Evolutionary conservation across 75 land plant species (phyloP), one percentile per base, ranked within the genome.

Genomic region (Sequoia sempervirens): DNA sequence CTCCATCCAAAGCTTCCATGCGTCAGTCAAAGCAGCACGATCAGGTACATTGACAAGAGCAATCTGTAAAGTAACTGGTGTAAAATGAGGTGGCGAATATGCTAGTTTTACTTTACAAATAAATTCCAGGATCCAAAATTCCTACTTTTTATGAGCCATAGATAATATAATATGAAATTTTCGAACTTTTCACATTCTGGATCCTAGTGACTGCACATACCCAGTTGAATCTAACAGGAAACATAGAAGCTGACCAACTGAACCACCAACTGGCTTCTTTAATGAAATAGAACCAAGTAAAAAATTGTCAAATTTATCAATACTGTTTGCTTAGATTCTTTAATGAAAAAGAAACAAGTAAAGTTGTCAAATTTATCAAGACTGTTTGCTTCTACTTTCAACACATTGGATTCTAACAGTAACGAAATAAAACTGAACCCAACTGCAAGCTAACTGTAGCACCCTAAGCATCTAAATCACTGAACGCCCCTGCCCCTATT

Each of bases 1-100:
- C 87, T 97, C 94, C 93, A 97, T 91, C 99, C 99, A 97, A 82
- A 91, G 83, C 82, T 94, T 94, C 99, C 99, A 97, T 46, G 98
- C 96, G 41, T 90, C 85, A 32, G 92, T 91, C 43, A 97, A 84
- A 43, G 90, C 91, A 66, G 92, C 84, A 80, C 92, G 87, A 74
- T 97, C 95, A 20, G 95, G 93, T 5, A 87, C 92, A 82, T 92
- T 91, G 9, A 96, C 88, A 34, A 94, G 69, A 2, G 88, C 89
- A 83, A 91, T 87, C 96, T 96, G 84, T 52, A 91, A 72, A 36
- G 75, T n/a, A 80, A 53, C 80, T 40, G 52, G 26, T 30, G 54
- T 28, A 32, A 43, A 23, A 78, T 78, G 47, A 78, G 80, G 46
- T 30, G 32, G 32, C 40, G 10, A 84, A 82, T 83, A 53, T 46